Percentiles rank a stretch among this genome's conserved stretches.
phyloP scores from a whole-genome alignment of 768 basidiomycete species.

The Boletus sp. region DNA sequence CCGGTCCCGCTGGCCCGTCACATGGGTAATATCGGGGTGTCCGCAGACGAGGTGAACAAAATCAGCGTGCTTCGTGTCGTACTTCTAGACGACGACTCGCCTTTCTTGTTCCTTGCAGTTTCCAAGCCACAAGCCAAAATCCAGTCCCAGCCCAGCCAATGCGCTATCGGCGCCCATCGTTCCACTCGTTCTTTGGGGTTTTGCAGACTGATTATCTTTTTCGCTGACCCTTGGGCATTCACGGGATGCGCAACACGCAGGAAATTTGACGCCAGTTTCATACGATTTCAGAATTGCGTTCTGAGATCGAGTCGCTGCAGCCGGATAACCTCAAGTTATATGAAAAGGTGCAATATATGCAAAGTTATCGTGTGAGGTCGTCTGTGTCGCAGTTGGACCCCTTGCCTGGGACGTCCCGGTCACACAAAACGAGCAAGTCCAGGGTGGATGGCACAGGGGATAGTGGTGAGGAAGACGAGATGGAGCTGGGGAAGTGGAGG shows the following conservation, averaged over 20 bases:
- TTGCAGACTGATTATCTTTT: too few relatives aligned
- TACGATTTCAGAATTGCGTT: slow-evolving; percentile 87
- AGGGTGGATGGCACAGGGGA: slow-evolving; percentile 11
- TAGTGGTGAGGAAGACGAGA: slow-evolving; percentile 37
- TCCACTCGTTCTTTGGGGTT: too few relatives aligned
- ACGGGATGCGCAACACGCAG: slow-evolving; percentile 34
- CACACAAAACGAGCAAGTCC: slow-evolving; percentile 2
- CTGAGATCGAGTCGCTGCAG: slow-evolving; percentile 89
- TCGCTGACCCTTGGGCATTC: background rate
- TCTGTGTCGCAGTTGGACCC: slow-evolving; percentile 66
- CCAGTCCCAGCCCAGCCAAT: too few relatives aligned
- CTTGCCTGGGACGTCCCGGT: slow-evolving; percentile 41
- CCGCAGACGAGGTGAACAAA: slow-evolving; percentile 70
- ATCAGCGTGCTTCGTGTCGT: slow-evolving; percentile 56
- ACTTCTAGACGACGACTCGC: too few relatives aligned
- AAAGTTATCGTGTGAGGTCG: slow-evolving; percentile 84
- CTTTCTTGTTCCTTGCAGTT: too few relatives aligned
- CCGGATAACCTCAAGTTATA: slow-evolving; percentile 96
- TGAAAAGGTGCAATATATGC: slow-evolving; percentile 99
- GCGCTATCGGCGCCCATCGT: too few relatives aligned
- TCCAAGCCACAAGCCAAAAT: too few relatives aligned
- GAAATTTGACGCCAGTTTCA: slow-evolving; percentile 96
- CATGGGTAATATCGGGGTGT: slow-evolving; percentile 98
- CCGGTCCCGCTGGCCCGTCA: slow-evolving; percentile 95
- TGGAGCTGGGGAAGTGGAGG: slow-evolving; percentile 85